A percentile compares a stretch with the other conserved stretches of the same genome.
phyloP scores from a whole-genome alignment of 1,284 basidiomycete species.

The Thelephora terrestris region DNA sequence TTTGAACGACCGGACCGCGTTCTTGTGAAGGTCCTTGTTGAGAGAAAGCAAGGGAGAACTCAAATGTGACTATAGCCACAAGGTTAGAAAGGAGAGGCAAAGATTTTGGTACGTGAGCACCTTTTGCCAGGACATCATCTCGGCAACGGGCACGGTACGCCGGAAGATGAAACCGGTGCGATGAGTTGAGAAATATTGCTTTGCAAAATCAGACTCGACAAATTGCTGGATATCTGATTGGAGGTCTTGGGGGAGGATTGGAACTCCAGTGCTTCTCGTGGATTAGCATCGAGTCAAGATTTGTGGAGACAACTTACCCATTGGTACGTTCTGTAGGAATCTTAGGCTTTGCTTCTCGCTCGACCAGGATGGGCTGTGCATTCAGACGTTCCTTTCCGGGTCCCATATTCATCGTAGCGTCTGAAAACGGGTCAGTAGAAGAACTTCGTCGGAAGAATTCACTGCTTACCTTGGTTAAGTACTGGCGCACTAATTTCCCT shows the following conservation, averaged over 20 bases:
- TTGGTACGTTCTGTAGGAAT: too few relatives aligned
- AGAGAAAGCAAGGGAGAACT: slow-evolving; percentile 62
- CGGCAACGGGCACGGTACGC: slow-evolving; percentile 66
- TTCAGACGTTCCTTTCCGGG: slow-evolving; percentile 55
- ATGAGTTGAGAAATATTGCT: slow-evolving; percentile 83
- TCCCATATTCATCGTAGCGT: slow-evolving; percentile 62
- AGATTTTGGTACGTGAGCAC: slow-evolving; percentile 21
- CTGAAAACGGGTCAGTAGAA: slow-evolving; percentile 24
- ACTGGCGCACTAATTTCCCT: slow-evolving; percentile 59
- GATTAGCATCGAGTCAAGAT: too few relatives aligned
- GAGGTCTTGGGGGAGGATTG: slow-evolving; percentile 66
- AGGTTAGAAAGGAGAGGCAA: slow-evolving; percentile 2
- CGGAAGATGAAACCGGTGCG: slow-evolving; percentile 76
- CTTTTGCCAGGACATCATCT: slow-evolving; percentile 89
- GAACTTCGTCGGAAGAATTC: background rate
- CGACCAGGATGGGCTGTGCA: slow-evolving; percentile 61
- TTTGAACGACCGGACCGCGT: slow-evolving; percentile 79
- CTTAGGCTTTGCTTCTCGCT: slow-evolving; percentile 19
- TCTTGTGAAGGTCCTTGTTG: slow-evolving; percentile 48
- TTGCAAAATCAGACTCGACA: slow-evolving; percentile 73
- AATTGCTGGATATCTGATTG: slow-evolving; percentile 79
- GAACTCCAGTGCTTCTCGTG: slow-evolving; percentile 14
- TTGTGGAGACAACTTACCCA: too few relatives aligned
- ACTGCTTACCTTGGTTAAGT: slow-evolving; percentile 45
- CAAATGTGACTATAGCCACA: slow-evolving; percentile 41